Base-by-base conservation (phyloP, 129 eudicot species). In the Tagetes erecta region DNA sequence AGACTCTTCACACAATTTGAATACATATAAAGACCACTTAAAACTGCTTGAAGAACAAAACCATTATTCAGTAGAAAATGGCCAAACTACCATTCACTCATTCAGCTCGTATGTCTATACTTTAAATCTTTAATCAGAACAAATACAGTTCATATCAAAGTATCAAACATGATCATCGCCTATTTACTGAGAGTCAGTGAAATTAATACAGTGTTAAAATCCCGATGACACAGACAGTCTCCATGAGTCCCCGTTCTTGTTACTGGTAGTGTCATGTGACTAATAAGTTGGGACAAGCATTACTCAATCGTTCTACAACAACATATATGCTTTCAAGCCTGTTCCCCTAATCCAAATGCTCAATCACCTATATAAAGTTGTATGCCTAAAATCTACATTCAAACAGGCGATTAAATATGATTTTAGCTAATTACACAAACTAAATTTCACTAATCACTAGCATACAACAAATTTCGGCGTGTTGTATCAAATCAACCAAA, bases 401-500 rank as follows among this genome's bases (percentile, higher is more conserved):
- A 52, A 70, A 56, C 51, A 65, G 12, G 33, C 53, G 20, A 65
- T 8, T 50, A 64, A 39, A 37, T 4, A 31, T 2, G 38, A 30
- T 11, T 51, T 55, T 8, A 33, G 35, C 42, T 13, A 1, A 52
- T 52, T 52, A 52, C 14, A 51, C 57, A 51, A 6, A 51, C 10
- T 6, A 39, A 74, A 30, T 34, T 40, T 35, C 71, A 69, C 36
- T 41, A 57, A 71, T 59, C 34, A 52, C 73, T 41, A 34, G 2
- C 14, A 60, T 50, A 40, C 6, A 76, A 50, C 68, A 71, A 6
- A 45, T 6, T 35, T 46, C 30, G 49, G 71, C 1, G 1, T 42
- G 46, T 42, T 42, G 46, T 42, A 42, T 5, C 14, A 47, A 45
- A 63, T 40, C 71, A 74, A 63, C 53, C 11, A 47, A 67, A 7